Percentiles rank a stretch among this genome's conserved stretches.
phyloP scores from a whole-genome alignment of 192 early-diverging fungal genomes.

The Coemansia reversa region DNA sequence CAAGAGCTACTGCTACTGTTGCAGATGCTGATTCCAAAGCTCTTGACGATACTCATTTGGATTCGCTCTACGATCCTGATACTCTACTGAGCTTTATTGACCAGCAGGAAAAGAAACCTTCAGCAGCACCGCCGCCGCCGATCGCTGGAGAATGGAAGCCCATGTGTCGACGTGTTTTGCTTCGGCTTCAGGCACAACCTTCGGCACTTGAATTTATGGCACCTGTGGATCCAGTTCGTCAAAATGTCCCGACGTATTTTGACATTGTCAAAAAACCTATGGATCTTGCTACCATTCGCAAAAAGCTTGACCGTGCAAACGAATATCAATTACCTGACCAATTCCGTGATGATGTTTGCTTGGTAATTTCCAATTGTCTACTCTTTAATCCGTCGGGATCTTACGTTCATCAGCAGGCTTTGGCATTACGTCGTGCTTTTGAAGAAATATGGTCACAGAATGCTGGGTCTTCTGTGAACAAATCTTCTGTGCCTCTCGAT shows the following conservation, averaged over 20 bases:
- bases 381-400: constrained; percentile 59
- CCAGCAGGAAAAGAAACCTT: constrained; percentile 1
- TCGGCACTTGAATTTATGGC: constrained; percentile 63
- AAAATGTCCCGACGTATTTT: constrained; percentile 63
- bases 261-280: constrained; percentile 69
- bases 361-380: constrained; percentile 68
- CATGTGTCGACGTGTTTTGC: constrained; percentile 24
- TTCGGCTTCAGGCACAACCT: constrained; percentile 56
- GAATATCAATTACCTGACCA: constrained; percentile 53
- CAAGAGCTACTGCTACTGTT: too few relatives aligned
- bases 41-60: background rate
- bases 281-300: constrained; percentile 68
- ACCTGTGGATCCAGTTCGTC: constrained; percentile 64
- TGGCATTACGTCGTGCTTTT: constrained; percentile 55
- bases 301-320: constrained; percentile 56
- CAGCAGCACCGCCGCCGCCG: background rate
- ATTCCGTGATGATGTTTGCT: constrained; percentile 59
- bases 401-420: constrained; percentile 57
- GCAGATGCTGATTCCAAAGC: too few relatives aligned
- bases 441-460: constrained; percentile 39
- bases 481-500: background rate
- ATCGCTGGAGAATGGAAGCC: constrained; percentile 29
- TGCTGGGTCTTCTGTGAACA: background rate
- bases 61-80: constrained; percentile 27
- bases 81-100: constrained; percentile 16